Percentiles rank a stretch among this genome's conserved stretches.
Evolutionary conservation across 495 filamentous ascomycete genomes (phyloP).

Genomic region (Patellaria atrata): DNA sequence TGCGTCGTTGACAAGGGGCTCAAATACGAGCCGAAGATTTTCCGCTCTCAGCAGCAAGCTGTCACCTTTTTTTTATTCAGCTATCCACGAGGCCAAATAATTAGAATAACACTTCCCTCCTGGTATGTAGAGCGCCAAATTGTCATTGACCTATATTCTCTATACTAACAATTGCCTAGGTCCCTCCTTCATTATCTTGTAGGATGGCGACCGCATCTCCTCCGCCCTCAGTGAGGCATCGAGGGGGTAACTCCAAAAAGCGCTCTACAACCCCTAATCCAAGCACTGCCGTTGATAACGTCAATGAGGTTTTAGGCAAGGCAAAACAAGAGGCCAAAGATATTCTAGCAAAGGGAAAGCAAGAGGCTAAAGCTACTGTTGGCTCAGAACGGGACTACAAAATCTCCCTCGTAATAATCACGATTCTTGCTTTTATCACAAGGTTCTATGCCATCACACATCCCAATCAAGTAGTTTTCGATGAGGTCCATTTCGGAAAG

Average conservation of each 20-base stretch:
- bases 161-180: too few relatives aligned
- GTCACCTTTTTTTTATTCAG: too few relatives aligned
- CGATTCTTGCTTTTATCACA: slow-evolving; percentile 71
- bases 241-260: slow-evolving; percentile 22
- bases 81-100: too few relatives aligned
- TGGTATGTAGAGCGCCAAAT: too few relatives aligned
- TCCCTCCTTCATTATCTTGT: too few relatives aligned
- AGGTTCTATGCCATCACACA: slow-evolving; percentile 91
- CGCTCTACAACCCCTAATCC: slow-evolving; percentile 20
- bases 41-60: too few relatives aligned
- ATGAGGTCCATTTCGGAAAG: slow-evolving; percentile 99
- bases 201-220: slow-evolving; percentile 26
- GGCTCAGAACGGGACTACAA: slow-evolving; percentile 70
- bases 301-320: slow-evolving; percentile 15
- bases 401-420: slow-evolving; percentile 64
- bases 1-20: too few relatives aligned
- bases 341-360: slow-evolving; percentile 19
- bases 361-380: slow-evolving; percentile 14
- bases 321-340: slow-evolving; percentile 19
- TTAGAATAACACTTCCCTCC: too few relatives aligned
- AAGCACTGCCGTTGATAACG: slow-evolving; percentile 10
- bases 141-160: too few relatives aligned
- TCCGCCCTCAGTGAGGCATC: slow-evolving; percentile 22
- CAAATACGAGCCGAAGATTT: too few relatives aligned
- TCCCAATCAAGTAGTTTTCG: slow-evolving; percentile 94